Base-by-base conservation (phyloP, 257 asterid species). In the Solanum pinnatisectum region DNA sequence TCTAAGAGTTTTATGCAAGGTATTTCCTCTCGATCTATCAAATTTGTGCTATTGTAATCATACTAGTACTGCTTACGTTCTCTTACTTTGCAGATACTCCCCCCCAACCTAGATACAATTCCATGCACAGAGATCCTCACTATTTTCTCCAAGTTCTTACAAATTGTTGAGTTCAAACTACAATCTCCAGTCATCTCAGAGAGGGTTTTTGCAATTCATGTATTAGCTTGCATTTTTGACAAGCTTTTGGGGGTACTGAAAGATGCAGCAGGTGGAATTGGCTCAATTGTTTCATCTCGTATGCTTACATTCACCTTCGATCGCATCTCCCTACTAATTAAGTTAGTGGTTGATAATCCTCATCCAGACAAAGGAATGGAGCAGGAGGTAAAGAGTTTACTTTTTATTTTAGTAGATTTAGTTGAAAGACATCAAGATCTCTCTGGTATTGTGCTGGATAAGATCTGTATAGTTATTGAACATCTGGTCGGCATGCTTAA, bases 301-400 rank as follows among this genome's bases (percentile, higher is more conserved):
- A 81, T 92, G 88, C 89, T 92, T 87, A 88, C 93, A 42, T 92
- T 94, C 76, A 86, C 93, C 84, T 71, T 93, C 27, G 92, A 96
- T 88, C 92, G 87, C 59, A 87, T 95, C 88, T 90, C n/a, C 91
- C 86, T 76, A 82, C 90, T 90, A 52, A 73, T 91, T 88, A 91
- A 92, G 89, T 77, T 84, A 40, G 89, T 89, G 72, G 73, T 78
- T 25, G 88, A 83, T 73, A 52, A 73, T 89, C 88, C 81, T 90
- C 91, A 88, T 87, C 77, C 90, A n/a, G 87, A 89, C 82, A 88
- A 78, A 84, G 84, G 90, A 86, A 86, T 56, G 76, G 91, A 92
- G 87, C 94, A 89, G 67, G 98, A 94, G 92, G 90, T 94, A 81
- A 93, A 90, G 90, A 88, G 93, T 90, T 92, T 94, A 92, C 92